These are phyloP conservation scores for Castanospermum australe DNA, from an alignment of 306 rosid genomes.

Conservation along the genomic window DNA sequence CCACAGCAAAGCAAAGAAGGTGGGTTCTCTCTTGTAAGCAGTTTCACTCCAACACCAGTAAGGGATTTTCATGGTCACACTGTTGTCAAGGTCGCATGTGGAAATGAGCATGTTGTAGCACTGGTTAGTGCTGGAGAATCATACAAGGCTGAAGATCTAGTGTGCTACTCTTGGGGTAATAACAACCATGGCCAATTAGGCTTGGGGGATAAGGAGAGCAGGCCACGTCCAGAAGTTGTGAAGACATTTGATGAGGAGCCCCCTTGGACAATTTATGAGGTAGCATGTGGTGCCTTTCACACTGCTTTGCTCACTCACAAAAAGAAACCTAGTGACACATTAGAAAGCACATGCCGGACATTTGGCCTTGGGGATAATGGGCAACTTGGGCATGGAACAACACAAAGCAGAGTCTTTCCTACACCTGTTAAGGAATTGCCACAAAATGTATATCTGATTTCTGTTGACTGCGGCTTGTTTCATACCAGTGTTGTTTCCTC, in stretches of 20 bases:
- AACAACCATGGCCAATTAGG: slow-evolving; percentile 88
- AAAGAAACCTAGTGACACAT: slow-evolving; percentile 43
- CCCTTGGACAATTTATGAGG: slow-evolving; percentile 55
- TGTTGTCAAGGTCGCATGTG: slow-evolving; percentile 90
- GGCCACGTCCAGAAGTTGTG: slow-evolving; percentile 60
- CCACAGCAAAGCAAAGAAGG: slow-evolving; percentile 59
- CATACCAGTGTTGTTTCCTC: slow-evolving; percentile 86
- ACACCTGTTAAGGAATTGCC: slow-evolving; percentile 67
- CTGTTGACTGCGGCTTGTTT: slow-evolving; percentile 82
- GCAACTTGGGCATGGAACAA: slow-evolving; percentile 92
- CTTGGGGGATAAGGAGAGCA: slow-evolving; percentile 67
- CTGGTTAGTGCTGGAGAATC: slow-evolving; percentile 62
- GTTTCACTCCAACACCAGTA: slow-evolving; percentile 72
- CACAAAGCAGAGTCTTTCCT: slow-evolving; percentile 54
- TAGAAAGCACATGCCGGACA: slow-evolving; percentile 75
- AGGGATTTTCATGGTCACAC: slow-evolving; percentile 67
- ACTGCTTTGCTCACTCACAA: slow-evolving; percentile 78
- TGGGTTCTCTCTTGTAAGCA: slow-evolving; percentile 48
- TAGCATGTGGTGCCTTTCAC: slow-evolving; percentile 92
- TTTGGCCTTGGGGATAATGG: slow-evolving; percentile 92
- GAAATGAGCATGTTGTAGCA: slow-evolving; percentile 79
- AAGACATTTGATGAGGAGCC: slow-evolving; percentile 51
- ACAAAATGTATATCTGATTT: slow-evolving; percentile 38
- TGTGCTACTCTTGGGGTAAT: slow-evolving; percentile 86
- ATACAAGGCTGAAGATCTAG: slow-evolving; percentile 52